phyloP scores from a whole-genome alignment of 805 yeast genomes.

The Candida xiaguanensis region DNA sequence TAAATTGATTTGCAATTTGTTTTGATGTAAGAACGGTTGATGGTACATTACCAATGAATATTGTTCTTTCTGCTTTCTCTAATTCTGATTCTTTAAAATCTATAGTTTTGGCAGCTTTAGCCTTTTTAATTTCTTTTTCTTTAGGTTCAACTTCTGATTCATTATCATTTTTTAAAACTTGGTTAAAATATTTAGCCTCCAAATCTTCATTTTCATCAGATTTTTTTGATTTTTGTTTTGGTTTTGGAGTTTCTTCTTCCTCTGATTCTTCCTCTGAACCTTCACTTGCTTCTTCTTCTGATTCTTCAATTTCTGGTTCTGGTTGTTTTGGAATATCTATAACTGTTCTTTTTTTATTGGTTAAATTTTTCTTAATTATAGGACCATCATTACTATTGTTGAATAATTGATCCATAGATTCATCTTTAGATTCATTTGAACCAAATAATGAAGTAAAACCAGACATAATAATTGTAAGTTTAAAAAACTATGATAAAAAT shows the following conservation, averaged over 20 bases:
- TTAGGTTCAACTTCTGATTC: constrained; percentile 14
- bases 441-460: constrained; percentile 23
- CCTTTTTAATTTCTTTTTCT: constrained; percentile 9
- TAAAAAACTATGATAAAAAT: not conserved
- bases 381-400: constrained; percentile 39
- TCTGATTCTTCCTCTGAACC: constrained; percentile 10
- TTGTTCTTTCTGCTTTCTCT: constrained; percentile 77
- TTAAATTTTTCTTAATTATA: constrained; percentile 34
- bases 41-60: constrained; percentile 86
- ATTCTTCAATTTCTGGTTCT: constrained; percentile 18
- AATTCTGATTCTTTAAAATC: constrained; percentile 70
- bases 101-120: constrained; percentile 42
- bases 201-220: constrained; percentile 45
- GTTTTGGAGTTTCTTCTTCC: constrained; percentile 20
- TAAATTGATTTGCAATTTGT: constrained; percentile 57
- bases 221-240: constrained; percentile 17
- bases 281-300: constrained; percentile 16
- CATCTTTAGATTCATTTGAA: constrained; percentile 20
- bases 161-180: constrained; percentile 44
- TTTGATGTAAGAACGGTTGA: constrained; percentile 62
- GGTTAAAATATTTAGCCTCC: constrained; percentile 52
- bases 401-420: constrained; percentile 29
- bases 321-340: constrained; percentile 14
- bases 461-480: not conserved
- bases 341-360: constrained; percentile 19